These are phyloP conservation scores for Orbilia quercus DNA, from an alignment of 2,329 filamentous ascomycete genomes.

Conservation along the genomic window DNA sequence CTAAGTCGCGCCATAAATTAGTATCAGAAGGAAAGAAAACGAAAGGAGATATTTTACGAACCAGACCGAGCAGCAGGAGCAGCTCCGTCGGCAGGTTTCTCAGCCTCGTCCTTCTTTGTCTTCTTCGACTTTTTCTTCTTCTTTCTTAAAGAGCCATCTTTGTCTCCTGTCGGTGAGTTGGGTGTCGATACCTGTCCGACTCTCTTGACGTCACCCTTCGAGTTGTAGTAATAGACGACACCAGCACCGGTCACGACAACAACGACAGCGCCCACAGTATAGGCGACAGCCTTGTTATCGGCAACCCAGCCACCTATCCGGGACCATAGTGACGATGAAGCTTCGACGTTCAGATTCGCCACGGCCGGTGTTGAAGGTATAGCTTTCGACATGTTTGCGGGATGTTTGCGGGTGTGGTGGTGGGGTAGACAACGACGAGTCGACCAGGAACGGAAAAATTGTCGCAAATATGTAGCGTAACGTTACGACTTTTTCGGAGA, in stretches of 20 bases:
- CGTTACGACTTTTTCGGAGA: not conserved
- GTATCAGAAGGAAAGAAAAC: not conserved
- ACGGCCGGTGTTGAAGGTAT: conserved; percentile 54
- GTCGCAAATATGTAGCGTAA: conserved; percentile 4
- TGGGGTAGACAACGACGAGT: conserved; percentile 21
- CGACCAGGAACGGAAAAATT: not conserved
- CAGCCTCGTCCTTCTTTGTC: conserved; percentile 75
- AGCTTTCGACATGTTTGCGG: conserved; percentile 35
- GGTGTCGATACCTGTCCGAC: conserved; percentile 63
- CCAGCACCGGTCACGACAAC: conserved; percentile 91
- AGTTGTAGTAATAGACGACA: conserved; percentile 86
- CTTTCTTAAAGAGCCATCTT: conserved; percentile 51
- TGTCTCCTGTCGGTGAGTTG: conserved; percentile 61
- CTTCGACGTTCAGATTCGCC: conserved; percentile 66
- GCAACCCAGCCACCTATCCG: conserved; percentile 90
- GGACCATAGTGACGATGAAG: conserved; percentile 75
- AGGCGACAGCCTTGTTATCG: conserved; percentile 94
- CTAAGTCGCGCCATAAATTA: conserved; percentile 1
- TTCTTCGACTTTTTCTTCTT: conserved; percentile 86
- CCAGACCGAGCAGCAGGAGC: conserved; percentile 5
- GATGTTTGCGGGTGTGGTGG: conserved; percentile 54
- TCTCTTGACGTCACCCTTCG: conserved; percentile 60
- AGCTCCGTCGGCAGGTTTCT: conserved; percentile 62
- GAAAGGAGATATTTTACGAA: not conserved
- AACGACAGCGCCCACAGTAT: conserved; percentile 94